Percentiles rank a stretch among this genome's conserved stretches.
phyloP scores from a whole-genome alignment of 805 yeast genomes.

The Yarrowia alimentaria region DNA sequence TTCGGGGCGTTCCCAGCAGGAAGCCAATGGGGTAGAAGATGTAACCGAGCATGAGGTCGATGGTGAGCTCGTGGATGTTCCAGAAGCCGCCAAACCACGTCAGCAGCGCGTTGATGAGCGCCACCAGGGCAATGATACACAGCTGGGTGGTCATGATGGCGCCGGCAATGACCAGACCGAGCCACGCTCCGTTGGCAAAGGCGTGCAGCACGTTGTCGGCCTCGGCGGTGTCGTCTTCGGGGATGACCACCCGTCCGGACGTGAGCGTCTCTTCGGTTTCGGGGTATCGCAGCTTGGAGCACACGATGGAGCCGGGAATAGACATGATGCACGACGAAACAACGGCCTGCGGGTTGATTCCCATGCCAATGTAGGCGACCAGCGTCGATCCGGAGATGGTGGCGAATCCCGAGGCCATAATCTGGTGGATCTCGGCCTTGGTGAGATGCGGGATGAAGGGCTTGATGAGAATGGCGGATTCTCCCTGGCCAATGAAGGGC shows the following conservation, averaged over 20 bases:
- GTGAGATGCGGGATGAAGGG: conserved; percentile 60
- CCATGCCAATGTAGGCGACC: conserved; percentile 61
- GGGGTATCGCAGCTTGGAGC: conserved; percentile 58
- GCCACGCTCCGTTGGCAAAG: conserved; percentile 56
- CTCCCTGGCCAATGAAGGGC: conserved; percentile 67
- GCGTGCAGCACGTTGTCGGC: conserved; percentile 57
- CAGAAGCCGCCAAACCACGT: conserved; percentile 63
- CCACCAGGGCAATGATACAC: conserved; percentile 61
- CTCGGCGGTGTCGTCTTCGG: conserved; percentile 45
- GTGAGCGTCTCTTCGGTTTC: conserved; percentile 58
- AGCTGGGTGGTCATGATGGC: conserved; percentile 57
- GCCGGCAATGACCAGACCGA: conserved; percentile 57
- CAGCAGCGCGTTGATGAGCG: conserved; percentile 54
- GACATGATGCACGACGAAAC: conserved; percentile 70
- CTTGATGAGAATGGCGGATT: conserved; percentile 59
- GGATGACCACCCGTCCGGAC: conserved; percentile 49
- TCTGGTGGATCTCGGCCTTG: conserved; percentile 59
- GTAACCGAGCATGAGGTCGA: conserved; percentile 58
- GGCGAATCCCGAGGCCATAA: conserved; percentile 62
- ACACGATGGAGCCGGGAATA: conserved; percentile 61
- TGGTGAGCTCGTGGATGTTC: conserved; percentile 53
- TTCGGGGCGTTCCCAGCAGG: conserved; percentile 55
- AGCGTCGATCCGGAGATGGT: conserved; percentile 64
- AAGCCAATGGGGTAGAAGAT: conserved; percentile 60
- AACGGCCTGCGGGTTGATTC: conserved; percentile 60